Evolutionary conservation across 495 filamentous ascomycete species (phyloP), one percentile per base, ranked within the genome.

Genomic region (Aspergillus sparsus): DNA sequence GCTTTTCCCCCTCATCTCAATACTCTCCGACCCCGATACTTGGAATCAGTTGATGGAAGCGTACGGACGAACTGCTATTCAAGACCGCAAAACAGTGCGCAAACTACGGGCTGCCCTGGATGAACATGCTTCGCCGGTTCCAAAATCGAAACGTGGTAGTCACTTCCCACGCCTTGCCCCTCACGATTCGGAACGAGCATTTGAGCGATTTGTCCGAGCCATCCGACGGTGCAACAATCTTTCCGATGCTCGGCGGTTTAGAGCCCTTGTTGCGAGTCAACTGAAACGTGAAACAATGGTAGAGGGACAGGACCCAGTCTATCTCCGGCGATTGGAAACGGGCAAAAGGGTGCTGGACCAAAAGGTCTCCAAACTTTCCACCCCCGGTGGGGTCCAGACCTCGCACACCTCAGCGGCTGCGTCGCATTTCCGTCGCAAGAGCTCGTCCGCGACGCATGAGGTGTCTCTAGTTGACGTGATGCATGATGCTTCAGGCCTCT

Each of bases 31-130:
- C 61, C 93, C 95, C 9, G 95, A 99, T 78, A 93, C 89, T 2
- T 97, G 94, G 94, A 98, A 98, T 69, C 92, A 96, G 66, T 66
- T 95, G 62, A 89, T 98, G 81, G 92, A 96, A 71, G 90, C 87
- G 49, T 93, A 90, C 71, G 93, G 93, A 13, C 85, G 88, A 42
- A 88, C 87, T 32, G 87, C 96, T 77, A 79, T 99, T 39, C 93
- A 97, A 67, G 95, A 99, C 69, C 89, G 94, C 12, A 98, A 96
- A 53, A 96, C 91, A 0, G 94, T 99, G 32, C 88, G 91, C 56
- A 96, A 93, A 69, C 83, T 99, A 37, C 89, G 94, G 49, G 93
- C 93, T 21, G 94, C 95, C 10, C 79, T 99, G 34, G 94, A 99
- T 71, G 85, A 97, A 73, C 95, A 99, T 80, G 90, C 94, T 15